Conservation (phyloP, 495 filamentous ascomycete species). For the Neurospora sp. region DNA sequence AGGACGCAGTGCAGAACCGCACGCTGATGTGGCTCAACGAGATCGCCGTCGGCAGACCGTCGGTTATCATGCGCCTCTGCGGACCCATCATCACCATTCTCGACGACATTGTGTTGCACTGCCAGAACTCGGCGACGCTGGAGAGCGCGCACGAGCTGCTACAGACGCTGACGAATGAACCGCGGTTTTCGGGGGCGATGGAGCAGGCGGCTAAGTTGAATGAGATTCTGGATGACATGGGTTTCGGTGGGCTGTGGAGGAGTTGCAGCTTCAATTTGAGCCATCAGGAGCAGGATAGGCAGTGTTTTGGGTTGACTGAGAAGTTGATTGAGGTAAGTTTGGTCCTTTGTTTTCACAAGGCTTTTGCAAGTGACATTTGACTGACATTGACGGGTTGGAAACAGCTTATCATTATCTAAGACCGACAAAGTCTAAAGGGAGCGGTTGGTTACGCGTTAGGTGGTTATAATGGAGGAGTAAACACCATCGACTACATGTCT, state of each 20-base stretch:
- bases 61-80: conserved; percentile 41
- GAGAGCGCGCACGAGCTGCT: conserved; percentile 42
- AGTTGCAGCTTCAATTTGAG: conserved; percentile 35
- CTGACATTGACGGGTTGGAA: background rate
- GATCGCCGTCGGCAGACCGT: conserved; percentile 35
- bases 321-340: conserved; percentile 47
- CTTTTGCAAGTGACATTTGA: background rate
- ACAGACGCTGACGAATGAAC: conserved; percentile 37
- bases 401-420: background rate
- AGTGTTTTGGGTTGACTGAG: conserved; percentile 43
- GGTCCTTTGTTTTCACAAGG: background rate
- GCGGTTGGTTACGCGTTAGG: background rate
- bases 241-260: conserved; percentile 47
- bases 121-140: conserved; percentile 41
- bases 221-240: conserved; percentile 43
- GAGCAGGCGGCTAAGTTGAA: conserved; percentile 30
- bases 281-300: conserved; percentile 39
- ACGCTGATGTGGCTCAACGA: conserved; percentile 42
- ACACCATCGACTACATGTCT: background rate
- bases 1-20: conserved; percentile 43
- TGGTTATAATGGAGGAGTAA: background rate
- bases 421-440: background rate
- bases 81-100: conserved; percentile 41
- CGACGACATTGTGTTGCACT: conserved; percentile 44
- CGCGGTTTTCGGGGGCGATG: conserved; percentile 29